A percentile compares a stretch with the other conserved stretches of the same genome.
Evolutionary conservation across 495 filamentous ascomycete species (phyloP).

Genomic region (Xylaria telfairii): DNA sequence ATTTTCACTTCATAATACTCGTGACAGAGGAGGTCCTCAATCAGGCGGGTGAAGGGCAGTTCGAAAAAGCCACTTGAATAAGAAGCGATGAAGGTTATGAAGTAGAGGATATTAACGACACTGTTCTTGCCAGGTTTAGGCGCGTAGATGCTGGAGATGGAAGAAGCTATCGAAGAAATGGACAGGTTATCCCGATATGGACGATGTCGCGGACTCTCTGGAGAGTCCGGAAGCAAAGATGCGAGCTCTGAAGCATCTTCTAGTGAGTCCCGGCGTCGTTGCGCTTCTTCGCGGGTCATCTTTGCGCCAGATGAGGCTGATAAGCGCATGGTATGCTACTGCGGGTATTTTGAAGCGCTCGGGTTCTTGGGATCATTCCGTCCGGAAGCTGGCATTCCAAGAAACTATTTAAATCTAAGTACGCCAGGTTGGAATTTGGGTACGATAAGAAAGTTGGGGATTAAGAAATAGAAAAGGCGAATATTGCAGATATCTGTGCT

Average conservation of each 20-base stretch:
- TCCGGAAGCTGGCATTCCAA: not conserved
- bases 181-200: not conserved
- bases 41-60: conserved; percentile 32
- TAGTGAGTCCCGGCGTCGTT: not conserved
- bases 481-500: not conserved
- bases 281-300: conserved; percentile 13
- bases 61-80: conserved; percentile 24
- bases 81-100: conserved; percentile 27
- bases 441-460: not conserved
- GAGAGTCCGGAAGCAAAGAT: conserved; percentile 11
- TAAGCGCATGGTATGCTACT: not conserved
- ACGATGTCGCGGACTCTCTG: not conserved
- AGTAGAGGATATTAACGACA: conserved; percentile 29
- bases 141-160: conserved; percentile 28
- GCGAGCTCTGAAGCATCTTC: conserved; percentile 20
- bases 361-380: conserved; percentile 5
- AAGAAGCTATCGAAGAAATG: conserved; percentile 20
- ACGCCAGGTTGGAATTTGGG: not conserved
- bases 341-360: not conserved
- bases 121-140: not conserved
- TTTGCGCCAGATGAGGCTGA: not conserved
- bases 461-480: not conserved
- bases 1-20: conserved; percentile 36
- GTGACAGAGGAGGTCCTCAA: conserved; percentile 43
- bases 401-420: not conserved